phyloP scores from a whole-genome alignment of 2,329 filamentous ascomycete species.

The Aspergillus oerlinghausenensis region DNA sequence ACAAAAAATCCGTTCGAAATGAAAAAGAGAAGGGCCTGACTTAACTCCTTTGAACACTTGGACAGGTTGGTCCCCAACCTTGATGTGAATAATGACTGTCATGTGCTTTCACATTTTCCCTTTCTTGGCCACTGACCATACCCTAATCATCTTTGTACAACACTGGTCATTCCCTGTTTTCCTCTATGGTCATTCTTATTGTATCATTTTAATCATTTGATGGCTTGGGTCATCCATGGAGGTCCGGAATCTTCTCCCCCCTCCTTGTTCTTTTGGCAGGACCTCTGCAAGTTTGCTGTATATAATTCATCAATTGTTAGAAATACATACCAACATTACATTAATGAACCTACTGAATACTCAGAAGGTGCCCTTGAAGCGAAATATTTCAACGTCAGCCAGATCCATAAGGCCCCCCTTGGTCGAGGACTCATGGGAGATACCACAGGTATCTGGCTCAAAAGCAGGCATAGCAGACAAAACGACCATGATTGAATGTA shows the following conservation, averaged over 20 bases:
- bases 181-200: slow-evolving; percentile 1
- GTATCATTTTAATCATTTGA: slow-evolving; percentile 6
- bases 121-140: background rate
- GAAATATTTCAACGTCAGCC: too few relatives aligned
- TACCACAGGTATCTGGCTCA: background rate
- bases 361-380: background rate
- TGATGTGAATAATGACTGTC: background rate
- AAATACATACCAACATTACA: background rate
- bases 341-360: background rate
- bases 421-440: background rate
- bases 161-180: slow-evolving; percentile 9
- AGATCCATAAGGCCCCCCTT: background rate
- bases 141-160: slow-evolving; percentile 9
- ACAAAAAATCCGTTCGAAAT: background rate
- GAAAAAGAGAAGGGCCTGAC: background rate
- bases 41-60: background rate
- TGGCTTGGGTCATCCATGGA: background rate
- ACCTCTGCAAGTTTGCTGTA: background rate
- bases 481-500: background rate
- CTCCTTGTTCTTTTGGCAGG: background rate
- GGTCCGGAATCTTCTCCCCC: background rate
- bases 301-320: background rate
- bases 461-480: background rate
- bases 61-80: background rate
- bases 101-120: background rate